A percentile compares a stretch with the other conserved stretches of the same genome.
These are phyloP conservation scores for Penicillium sp. DNA, from an alignment of 2,329 filamentous ascomycete species.

Conservation along the genomic window DNA sequence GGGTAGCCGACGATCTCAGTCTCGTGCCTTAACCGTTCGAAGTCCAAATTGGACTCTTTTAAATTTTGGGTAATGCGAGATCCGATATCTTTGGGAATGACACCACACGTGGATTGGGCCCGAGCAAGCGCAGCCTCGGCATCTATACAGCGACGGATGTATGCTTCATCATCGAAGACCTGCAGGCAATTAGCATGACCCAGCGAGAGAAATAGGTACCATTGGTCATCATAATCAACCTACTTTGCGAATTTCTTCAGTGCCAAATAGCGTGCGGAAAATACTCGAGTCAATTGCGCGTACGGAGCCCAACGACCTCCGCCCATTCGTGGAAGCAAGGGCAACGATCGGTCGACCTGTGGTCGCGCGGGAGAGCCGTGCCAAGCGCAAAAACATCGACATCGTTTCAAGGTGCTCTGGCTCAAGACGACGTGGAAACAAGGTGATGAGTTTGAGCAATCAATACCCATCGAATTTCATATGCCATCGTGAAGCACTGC, in stretches of 20 bases:
- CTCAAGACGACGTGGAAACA: too few relatives aligned
- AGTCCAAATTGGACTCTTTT: constrained; percentile 43
- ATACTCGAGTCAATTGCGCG: constrained; percentile 53
- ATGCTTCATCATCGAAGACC: constrained; percentile 56
- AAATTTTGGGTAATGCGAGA: constrained; percentile 43
- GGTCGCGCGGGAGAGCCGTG: constrained; percentile 15
- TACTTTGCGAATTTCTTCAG: constrained; percentile 52
- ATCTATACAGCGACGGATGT: constrained; percentile 54
- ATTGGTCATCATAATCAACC: neutral
- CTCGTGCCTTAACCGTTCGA: constrained; percentile 48
- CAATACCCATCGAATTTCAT: neutral
- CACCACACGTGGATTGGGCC: constrained; percentile 53
- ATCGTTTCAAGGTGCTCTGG: constrained; percentile 2
- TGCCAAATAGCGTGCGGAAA: constrained; percentile 57
- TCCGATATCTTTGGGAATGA: constrained; percentile 51
- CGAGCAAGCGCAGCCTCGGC: constrained; percentile 57
- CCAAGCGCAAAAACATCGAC: constrained; percentile 23
- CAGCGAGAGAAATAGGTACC: neutral
- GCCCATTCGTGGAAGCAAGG: constrained; percentile 60
- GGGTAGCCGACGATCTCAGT: constrained; percentile 61
- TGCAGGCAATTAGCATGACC: constrained; percentile 19
- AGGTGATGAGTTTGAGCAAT: neutral
- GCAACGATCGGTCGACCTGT: constrained; percentile 7
- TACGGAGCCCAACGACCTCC: constrained; percentile 58
- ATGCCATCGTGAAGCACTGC: neutral